phyloP scores from a whole-genome alignment of 495 filamentous ascomycete species.

The Penicillium tannophilum region DNA sequence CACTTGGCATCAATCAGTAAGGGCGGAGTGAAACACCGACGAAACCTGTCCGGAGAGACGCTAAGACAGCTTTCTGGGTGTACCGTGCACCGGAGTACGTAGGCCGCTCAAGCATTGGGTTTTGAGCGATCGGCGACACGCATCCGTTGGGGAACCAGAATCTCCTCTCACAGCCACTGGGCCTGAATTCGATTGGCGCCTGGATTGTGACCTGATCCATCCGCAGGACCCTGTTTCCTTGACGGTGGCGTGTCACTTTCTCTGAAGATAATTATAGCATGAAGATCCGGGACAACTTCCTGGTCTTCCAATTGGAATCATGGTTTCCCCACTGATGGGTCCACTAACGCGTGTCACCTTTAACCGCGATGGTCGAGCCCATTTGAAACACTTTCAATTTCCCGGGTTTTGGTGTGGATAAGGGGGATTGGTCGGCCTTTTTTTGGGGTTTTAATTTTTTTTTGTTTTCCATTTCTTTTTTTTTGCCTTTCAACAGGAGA shows the following conservation, averaged over 20 bases:
- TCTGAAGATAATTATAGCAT: constrained; percentile 18
- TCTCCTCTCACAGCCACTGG: background rate
- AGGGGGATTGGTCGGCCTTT: background rate
- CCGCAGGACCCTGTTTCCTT: constrained; percentile 9
- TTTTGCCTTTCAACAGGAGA: background rate
- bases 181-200: background rate
- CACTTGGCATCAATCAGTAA: constrained; percentile 10
- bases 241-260: constrained; percentile 1
- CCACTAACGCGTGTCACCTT: constrained; percentile 37
- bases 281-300: constrained; percentile 17
- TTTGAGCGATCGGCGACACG: constrained; percentile 2
- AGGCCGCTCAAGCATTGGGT: background rate
- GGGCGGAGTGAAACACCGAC: constrained; percentile 15
- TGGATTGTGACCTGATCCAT: background rate
- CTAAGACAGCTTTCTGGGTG: background rate
- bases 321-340: constrained; percentile 17
- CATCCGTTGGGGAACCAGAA: background rate
- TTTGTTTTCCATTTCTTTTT: background rate
- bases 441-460: background rate
- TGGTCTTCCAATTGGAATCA: constrained; percentile 27
- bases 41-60: constrained; percentile 11
- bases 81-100: constrained; percentile 15
- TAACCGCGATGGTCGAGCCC: constrained; percentile 14
- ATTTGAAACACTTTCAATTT: constrained; percentile 16
- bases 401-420: background rate